A percentile compares a stretch with the other conserved stretches of the same genome.
Conservation (phyloP, 1,139 yeast species). For the Suhomyces bribrorum region DNA sequence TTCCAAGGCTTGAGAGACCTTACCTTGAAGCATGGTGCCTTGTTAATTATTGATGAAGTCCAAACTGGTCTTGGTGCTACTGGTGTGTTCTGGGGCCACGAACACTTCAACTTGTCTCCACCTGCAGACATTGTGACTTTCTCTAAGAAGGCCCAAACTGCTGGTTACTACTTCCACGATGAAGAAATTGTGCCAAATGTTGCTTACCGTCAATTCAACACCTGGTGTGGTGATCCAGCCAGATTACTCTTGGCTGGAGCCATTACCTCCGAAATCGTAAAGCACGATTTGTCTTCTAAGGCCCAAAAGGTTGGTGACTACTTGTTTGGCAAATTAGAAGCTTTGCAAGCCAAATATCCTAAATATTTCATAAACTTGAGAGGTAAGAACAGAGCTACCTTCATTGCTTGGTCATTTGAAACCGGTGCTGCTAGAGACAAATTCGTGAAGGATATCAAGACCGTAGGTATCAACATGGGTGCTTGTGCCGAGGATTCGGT, state of each 20-base stretch:
- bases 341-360: constrained; percentile 55
- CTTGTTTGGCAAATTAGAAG: constrained; percentile 54
- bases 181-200: constrained; percentile 67
- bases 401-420: constrained; percentile 74
- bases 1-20: constrained; percentile 78
- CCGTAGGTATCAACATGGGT: constrained; percentile 71
- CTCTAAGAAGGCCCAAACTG: constrained; percentile 83
- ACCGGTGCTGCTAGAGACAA: constrained; percentile 55
- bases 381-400: constrained; percentile 75
- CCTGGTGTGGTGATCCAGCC: constrained; percentile 91
- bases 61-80: constrained; percentile 90
- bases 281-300: constrained; percentile 56
- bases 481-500: constrained; percentile 77
- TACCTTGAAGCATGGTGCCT: constrained; percentile 65
- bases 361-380: constrained; percentile 55
- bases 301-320: constrained; percentile 65
- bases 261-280: constrained; percentile 62
- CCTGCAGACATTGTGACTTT: constrained; percentile 84
- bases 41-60: constrained; percentile 79
- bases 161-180: constrained; percentile 78
- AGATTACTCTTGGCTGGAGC: constrained; percentile 72
- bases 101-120: constrained; percentile 69
- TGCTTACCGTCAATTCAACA: constrained; percentile 84
- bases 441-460: constrained; percentile 57
- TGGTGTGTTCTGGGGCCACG: constrained; percentile 85